Evolutionary conservation across 345 rosid species (phyloP).

Genomic region (Raphanus sativus): DNA sequence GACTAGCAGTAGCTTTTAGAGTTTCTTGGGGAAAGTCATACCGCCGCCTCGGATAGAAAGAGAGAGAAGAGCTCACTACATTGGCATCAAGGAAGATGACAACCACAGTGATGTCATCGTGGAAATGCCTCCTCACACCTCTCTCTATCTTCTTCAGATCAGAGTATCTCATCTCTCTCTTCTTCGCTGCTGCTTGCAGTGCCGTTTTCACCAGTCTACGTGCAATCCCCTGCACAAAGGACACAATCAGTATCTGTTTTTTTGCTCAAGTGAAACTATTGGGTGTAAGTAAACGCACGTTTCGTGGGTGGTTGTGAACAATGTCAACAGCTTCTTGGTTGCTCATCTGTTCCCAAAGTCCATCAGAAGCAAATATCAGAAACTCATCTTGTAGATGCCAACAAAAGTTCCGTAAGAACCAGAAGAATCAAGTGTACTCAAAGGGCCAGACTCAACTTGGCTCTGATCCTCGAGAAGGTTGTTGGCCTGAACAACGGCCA

Average conservation of each 20-base stretch:
- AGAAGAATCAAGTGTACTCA: constrained; percentile 56
- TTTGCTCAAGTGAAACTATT: neutral
- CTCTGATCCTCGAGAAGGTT: constrained; percentile 91
- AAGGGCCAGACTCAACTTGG: constrained; percentile 84
- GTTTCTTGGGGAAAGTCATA: constrained; percentile 51
- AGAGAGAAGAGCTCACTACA: constrained; percentile 55
- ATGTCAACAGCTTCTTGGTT: constrained; percentile 91
- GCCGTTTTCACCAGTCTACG: constrained; percentile 67
- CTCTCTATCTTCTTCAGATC: no score
- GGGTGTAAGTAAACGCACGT: constrained; percentile 46
- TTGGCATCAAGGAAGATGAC: constrained; percentile 60
- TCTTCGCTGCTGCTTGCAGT: constrained; percentile 57
- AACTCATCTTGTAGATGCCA: constrained; percentile 82
- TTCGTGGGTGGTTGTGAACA: constrained; percentile 77
- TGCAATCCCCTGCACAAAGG: constrained; percentile 56
- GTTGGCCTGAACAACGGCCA: constrained; percentile 84
- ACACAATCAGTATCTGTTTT: constrained; percentile 8
- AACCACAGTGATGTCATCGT: constrained; percentile 70
- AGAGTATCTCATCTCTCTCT: constrained; percentile 21
- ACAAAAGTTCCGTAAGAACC: constrained; percentile 90
- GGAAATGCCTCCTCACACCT: constrained; percentile 46
- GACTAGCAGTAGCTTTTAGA: constrained; percentile 16
- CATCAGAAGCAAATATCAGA: constrained; percentile 89
- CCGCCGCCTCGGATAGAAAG: constrained; percentile 82
- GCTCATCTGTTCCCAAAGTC: constrained; percentile 92